Conservation (phyloP, 495 filamentous ascomycete genomes). For the Penicillium simplicissimum region DNA sequence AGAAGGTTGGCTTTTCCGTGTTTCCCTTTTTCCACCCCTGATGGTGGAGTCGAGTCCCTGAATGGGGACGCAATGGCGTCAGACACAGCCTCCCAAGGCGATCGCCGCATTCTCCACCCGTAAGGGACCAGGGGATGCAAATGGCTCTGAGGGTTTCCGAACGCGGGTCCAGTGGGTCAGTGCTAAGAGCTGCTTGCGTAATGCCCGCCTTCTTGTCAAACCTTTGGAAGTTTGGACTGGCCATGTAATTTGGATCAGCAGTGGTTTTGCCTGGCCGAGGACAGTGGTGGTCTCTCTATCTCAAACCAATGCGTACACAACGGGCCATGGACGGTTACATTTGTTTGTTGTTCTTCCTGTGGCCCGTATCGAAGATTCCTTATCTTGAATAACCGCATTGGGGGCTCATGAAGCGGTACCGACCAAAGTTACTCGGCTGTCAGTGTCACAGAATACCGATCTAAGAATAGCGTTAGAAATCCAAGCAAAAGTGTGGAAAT, state of each 20-base stretch:
- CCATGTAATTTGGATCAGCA: constrained; percentile 42
- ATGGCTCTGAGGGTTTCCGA: constrained; percentile 41
- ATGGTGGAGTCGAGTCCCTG: constrained; percentile 17
- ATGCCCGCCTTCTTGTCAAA: constrained; percentile 30
- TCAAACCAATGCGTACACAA: constrained; percentile 20
- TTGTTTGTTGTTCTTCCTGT: not conserved
- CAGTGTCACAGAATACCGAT: not conserved
- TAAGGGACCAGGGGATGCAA: constrained; percentile 40
- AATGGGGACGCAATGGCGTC: constrained; percentile 33
- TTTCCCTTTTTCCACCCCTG: constrained; percentile 11
- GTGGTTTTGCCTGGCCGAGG: constrained; percentile 15
- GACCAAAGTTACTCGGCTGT: not conserved
- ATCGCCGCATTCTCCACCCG: constrained; percentile 49
- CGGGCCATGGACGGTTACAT: constrained; percentile 15
- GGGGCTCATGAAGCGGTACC: not conserved
- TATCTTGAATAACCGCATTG: not conserved
- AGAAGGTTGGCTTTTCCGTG: constrained; percentile 2
- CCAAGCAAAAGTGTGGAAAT: not conserved
- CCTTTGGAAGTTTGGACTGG: constrained; percentile 21
- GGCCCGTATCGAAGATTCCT: not conserved
- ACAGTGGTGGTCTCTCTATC: constrained; percentile 20
- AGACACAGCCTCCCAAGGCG: constrained; percentile 33
- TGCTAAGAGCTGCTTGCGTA: constrained; percentile 46
- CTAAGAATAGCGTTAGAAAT: constrained; percentile 5
- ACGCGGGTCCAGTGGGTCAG: constrained; percentile 39